A percentile compares a stretch with the other conserved stretches of the same genome.
Evolutionary conservation across 176 grass and related monocot species (phyloP).

Genomic region (Oryza nivara): DNA sequence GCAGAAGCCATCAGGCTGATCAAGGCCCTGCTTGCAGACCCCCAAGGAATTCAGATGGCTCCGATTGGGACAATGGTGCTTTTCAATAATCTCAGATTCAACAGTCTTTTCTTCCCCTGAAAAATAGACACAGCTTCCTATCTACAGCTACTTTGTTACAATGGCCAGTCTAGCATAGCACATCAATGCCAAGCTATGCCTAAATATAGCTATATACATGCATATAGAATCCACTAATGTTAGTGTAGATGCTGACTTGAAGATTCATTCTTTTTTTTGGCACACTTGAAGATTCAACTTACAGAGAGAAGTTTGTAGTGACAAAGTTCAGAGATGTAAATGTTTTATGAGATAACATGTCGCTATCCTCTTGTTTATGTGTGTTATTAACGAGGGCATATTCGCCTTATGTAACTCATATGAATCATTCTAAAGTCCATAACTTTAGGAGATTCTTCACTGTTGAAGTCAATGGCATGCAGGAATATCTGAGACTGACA

Average conservation of each 20-base stretch:
- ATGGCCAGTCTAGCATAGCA: slow-evolving; percentile 40
- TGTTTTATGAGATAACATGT: slow-evolving; percentile 55
- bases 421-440: not conserved
- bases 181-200: slow-evolving; percentile 40
- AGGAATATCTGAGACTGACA: not conserved
- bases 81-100: slow-evolving; percentile 55
- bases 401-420: not conserved
- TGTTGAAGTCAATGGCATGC: not conserved
- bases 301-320: slow-evolving; percentile 53
- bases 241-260: slow-evolving; percentile 63
- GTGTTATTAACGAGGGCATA: not conserved
- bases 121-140: slow-evolving; percentile 41
- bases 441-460: not conserved
- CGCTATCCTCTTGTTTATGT: slow-evolving; percentile 29
- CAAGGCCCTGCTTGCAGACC: slow-evolving; percentile 13
- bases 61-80: slow-evolving; percentile 27
- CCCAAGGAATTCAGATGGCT: slow-evolving; percentile 31
- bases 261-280: slow-evolving; percentile 32
- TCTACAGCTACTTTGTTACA: slow-evolving; percentile 41
- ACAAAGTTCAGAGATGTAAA: slow-evolving; percentile 70
- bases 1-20: slow-evolving; percentile 9
- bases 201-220: slow-evolving; percentile 55
- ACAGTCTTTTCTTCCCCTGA: slow-evolving; percentile 8
- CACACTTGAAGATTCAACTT: slow-evolving; percentile 36
- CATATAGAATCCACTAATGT: slow-evolving; percentile 74